Conservation (phyloP, 371 early-diverging fungal genomes). For the Mortierella sp. region DNA sequence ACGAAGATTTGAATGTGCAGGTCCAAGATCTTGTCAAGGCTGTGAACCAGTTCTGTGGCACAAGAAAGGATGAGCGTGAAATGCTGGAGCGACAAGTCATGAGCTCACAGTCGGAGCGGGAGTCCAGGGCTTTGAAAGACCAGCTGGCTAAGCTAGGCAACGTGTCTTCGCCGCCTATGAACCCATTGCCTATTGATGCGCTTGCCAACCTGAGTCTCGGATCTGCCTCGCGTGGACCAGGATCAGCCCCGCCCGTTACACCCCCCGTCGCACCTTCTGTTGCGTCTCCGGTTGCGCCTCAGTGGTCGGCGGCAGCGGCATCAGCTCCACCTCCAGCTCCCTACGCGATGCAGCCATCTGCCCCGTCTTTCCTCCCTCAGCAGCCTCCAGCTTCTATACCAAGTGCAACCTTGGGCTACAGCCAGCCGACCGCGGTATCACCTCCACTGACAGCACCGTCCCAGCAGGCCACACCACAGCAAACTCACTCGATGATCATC, state of each 20-base stretch:
- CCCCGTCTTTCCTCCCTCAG: constrained; percentile 26
- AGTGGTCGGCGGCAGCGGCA: constrained; percentile 23
- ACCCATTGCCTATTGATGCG: constrained; percentile 50
- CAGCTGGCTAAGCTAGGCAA: constrained; percentile 69
- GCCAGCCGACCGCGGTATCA: not conserved
- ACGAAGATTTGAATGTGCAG: constrained; percentile 74
- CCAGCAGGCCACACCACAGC: constrained; percentile 33
- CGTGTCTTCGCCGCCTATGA: constrained; percentile 47
- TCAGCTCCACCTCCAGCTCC: constrained; percentile 14
- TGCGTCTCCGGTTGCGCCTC: constrained; percentile 1
- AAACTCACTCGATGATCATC: constrained; percentile 37
- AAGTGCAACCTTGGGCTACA: constrained; percentile 24
- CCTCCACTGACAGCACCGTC: constrained; percentile 13
- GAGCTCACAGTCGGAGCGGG: constrained; percentile 69
- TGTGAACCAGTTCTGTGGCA: constrained; percentile 72
- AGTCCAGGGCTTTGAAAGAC: constrained; percentile 78
- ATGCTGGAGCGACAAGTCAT: constrained; percentile 69
- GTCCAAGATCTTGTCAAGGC: constrained; percentile 70
- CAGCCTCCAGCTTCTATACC: constrained; percentile 22
- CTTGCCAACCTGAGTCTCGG: constrained; percentile 52
- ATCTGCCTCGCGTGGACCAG: constrained; percentile 22
- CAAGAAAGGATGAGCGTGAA: constrained; percentile 76
- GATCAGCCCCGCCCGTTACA: constrained; percentile 14
- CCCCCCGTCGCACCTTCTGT: constrained; percentile 8
- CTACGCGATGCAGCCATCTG: constrained; percentile 34